Evolutionary conservation across 2,329 filamentous ascomycete species (phyloP).

Genomic region (Geosmithia flava): DNA sequence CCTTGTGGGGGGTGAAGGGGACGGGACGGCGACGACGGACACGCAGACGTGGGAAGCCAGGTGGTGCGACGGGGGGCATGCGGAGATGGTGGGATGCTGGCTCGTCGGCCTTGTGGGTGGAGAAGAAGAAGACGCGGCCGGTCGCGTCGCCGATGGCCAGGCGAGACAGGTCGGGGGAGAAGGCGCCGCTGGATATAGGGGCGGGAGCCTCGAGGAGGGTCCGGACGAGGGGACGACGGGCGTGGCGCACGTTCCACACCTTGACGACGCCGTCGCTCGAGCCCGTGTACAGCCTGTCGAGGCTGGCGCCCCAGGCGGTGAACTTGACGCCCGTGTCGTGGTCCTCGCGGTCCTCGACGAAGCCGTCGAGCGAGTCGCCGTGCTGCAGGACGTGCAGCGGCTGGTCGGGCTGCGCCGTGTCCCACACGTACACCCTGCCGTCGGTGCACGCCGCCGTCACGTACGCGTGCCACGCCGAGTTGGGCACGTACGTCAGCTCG

Average conservation of each 20-base stretch:
- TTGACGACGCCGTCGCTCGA: slow-evolving; percentile 51
- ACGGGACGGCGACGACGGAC: slow-evolving; percentile 23
- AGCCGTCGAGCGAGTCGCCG: slow-evolving; percentile 27
- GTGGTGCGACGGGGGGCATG: no score
- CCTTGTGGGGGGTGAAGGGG: slow-evolving; percentile 36
- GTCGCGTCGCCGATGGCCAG: slow-evolving; percentile 49
- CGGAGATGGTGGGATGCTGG: slow-evolving; percentile 17
- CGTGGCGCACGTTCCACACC: slow-evolving; percentile 46
- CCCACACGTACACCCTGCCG: slow-evolving; percentile 51
- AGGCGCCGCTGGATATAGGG: slow-evolving; percentile 44
- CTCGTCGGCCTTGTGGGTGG: slow-evolving; percentile 30
- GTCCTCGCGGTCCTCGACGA: slow-evolving; percentile 31
- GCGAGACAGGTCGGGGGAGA: slow-evolving; percentile 41
- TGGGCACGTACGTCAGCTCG: slow-evolving; percentile 46
- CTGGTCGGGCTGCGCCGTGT: slow-evolving; percentile 40
- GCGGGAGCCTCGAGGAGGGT: slow-evolving; percentile 41
- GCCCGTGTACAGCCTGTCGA: slow-evolving; percentile 49
- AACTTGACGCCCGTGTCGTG: slow-evolving; percentile 54
- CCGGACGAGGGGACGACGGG: slow-evolving; percentile 31
- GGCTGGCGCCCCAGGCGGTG: slow-evolving; percentile 44
- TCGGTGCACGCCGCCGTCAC: slow-evolving; percentile 51
- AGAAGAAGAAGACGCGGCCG: slow-evolving; percentile 44
- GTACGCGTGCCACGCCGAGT: slow-evolving; percentile 35
- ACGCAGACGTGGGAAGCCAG: slow-evolving; percentile 2
- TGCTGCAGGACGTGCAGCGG: slow-evolving; percentile 44